Evolutionary conservation across 2,329 filamentous ascomycete genomes (phyloP), one percentile per base, ranked within the genome.

Genomic region (Penicillium psychrosexuale): DNA sequence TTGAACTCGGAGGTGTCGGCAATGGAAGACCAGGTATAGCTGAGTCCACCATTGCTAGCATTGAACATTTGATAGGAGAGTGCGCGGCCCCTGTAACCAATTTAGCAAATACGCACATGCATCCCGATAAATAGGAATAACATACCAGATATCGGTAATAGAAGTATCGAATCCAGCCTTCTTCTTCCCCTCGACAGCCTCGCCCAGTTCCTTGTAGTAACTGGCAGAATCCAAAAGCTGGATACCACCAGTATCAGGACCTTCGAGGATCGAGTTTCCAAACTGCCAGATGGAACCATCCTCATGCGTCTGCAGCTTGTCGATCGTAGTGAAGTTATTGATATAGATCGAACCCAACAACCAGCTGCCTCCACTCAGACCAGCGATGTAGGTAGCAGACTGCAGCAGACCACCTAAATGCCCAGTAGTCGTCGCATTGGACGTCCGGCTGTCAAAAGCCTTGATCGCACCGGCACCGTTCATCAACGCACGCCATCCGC

Each of bases 31-130:
- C 87, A 96, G 4, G 91, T 96, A 66, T 88, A 91, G 13, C 78
- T 80, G 13, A 87, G 84, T 0, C 90, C 91, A 37, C 91, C 92
- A 57, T 89, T 75, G 1, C 80, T 81, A 6, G 84, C 88, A 68
- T 93, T 89, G 69, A 96, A 82, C 45, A 96, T 82, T 75, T 96
- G 91, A 73, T 88, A 95, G 1, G 87, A 87, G n/a, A 96, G 80
- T 44, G 89, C 89, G 55, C 91, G 87, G 28, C 89, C 90, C 78
- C 68, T 69, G 42, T 22, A 58, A 12, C 28, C 8, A 51, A 43
- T 34, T 62, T 42, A 61, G 52, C 13, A 36, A 28, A 33, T 12
- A 40, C 5, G 17, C 8, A 22, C 1, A 24, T 34, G 8, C 24
- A 22, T n/a, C 15, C 3, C 40, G 12, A 13, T n/a, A 19, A 19